Evolutionary conservation across 2,329 filamentous ascomycete genomes (phyloP).

Genomic region (Beauveria asiatica): DNA sequence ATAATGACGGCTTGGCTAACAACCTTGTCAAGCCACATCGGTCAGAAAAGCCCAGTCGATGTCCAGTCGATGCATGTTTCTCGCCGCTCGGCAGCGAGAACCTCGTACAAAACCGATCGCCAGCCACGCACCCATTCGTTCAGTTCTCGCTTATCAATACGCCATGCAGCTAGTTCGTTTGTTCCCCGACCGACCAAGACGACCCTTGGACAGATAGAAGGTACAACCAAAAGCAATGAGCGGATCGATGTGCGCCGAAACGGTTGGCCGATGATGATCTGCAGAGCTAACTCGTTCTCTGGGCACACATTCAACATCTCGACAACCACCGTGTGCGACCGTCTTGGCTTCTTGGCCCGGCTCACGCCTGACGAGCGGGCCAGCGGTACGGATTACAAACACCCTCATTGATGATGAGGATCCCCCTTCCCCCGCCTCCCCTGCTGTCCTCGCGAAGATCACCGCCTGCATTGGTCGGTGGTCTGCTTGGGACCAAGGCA

Average conservation of each 20-base stretch:
- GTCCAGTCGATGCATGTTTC: background rate
- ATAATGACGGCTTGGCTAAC: background rate
- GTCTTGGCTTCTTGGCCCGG: background rate
- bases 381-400: background rate
- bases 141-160: background rate
- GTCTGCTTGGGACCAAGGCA: background rate
- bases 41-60: background rate
- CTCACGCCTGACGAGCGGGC: background rate
- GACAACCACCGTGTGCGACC: background rate
- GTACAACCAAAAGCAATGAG: background rate
- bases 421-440: background rate
- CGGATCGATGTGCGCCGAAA: background rate
- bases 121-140: background rate
- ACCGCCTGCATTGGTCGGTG: background rate
- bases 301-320: background rate
- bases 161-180: background rate
- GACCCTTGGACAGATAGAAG: background rate
- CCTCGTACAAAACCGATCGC: background rate
- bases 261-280: background rate
- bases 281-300: background rate
- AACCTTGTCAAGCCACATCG: constrained; percentile 9
- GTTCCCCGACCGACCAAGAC: background rate
- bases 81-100: background rate
- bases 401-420: background rate
- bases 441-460: background rate